Percentiles rank a stretch among this genome's conserved stretches.
phyloP scores from a whole-genome alignment of 805 yeast genomes.

The Metschnikowia noctiluminum region DNA sequence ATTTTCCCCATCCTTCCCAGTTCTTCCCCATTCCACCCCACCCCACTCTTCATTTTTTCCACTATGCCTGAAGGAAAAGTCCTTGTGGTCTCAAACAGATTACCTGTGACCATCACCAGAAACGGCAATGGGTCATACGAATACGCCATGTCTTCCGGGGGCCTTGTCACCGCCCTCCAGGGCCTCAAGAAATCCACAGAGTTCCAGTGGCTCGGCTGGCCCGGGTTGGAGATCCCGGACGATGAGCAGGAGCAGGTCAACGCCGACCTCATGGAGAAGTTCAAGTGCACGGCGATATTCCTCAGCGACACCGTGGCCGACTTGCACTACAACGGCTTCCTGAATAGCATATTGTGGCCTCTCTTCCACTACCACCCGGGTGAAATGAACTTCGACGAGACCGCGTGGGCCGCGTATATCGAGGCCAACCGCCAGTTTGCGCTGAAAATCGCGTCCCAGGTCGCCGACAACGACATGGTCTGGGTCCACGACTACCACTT shows the following conservation, averaged over 20 bases:
- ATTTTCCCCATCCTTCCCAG: neutral
- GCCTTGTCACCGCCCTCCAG: constrained; percentile 91
- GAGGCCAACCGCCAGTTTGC: constrained; percentile 89
- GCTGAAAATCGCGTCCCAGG: constrained; percentile 60
- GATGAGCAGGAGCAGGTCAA: constrained; percentile 68
- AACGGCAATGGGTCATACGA: constrained; percentile 61
- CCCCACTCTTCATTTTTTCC: neutral
- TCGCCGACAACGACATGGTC: constrained; percentile 78
- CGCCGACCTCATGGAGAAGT: constrained; percentile 66
- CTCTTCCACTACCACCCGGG: constrained; percentile 98
- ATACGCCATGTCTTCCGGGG: constrained; percentile 95
- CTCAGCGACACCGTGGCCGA: constrained; percentile 88
- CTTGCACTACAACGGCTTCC: constrained; percentile 93
- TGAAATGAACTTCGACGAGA: constrained; percentile 96
- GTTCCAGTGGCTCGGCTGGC: constrained; percentile 99
- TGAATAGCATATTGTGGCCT: constrained; percentile 96
- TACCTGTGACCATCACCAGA: constrained; percentile 88
- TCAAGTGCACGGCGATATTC: constrained; percentile 88
- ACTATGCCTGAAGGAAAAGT: constrained; percentile 54
- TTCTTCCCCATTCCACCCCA: neutral
- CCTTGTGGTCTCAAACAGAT: constrained; percentile 87
- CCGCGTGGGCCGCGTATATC: constrained; percentile 96
- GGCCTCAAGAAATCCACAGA: constrained; percentile 80
- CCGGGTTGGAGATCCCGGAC: constrained; percentile 77
- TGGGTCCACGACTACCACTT: constrained; percentile 99